Evolutionary conservation across 2,329 filamentous ascomycete species (phyloP), one percentile per base, ranked within the genome.

Genomic region (Aspergillus pseudotamarii): DNA sequence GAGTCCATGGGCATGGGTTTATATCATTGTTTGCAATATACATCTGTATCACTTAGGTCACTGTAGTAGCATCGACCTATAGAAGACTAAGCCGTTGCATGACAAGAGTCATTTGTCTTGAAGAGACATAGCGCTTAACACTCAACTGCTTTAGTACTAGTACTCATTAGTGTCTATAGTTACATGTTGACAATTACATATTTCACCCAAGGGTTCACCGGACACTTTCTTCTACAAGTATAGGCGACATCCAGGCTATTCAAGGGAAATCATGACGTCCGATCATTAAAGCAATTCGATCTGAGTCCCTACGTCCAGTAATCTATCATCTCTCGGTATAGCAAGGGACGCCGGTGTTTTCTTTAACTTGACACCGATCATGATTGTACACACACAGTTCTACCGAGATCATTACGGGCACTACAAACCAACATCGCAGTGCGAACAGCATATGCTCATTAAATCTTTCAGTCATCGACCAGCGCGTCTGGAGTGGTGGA

Each of bases 1-100:
- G 65, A 66, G 65, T 65, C 43, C 28, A 58, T 50, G 63, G 63
- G n/a, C 43, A 55, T 23, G 61, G 65, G 57, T 61, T 65, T 62
- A 41, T 46, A 38, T 60, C 23, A n/a, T 54, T 32, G 21, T 38
- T 51, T 30, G 36, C 36, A 8, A 16, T 48, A 56, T 61, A 57
- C 41, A 60, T 66, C 30, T 32, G 36, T 36, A 28, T 60, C 34
- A 59, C 14, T 48, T 51, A 48, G 55, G 36, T 58, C 26, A 14
- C 32, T 26, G 36, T 34, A 32, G n/a, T 66, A 51, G 53, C 45
- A 61, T 61, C 53, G 36, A 11, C 46, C 46, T 19, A 59, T 57
- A 56, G 51, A 63, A 36, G 55, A 30, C 9, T 51, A 51, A 28
- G n/a, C 4, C n/a, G 2, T 32, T 50, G 16, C 9, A 32, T n/a